Base-by-base conservation (phyloP, 805 yeast genomes). In the Torulaspora delbrueckii region DNA sequence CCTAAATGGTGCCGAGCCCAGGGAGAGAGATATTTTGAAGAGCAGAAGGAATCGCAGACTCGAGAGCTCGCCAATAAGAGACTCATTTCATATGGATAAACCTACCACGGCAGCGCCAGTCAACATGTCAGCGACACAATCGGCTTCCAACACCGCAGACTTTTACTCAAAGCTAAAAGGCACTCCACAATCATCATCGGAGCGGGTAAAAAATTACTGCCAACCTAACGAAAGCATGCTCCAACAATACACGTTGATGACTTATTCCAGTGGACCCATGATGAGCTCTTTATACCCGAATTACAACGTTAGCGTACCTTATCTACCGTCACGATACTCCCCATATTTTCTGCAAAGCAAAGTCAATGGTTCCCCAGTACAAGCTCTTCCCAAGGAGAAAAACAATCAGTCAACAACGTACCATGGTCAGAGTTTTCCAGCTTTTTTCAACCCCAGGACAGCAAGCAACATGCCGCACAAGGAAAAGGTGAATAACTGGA, bases 401-500 rank as follows among this genome's bases (percentile, higher is more conserved):
- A 40, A 19, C 16, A 14, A 22, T 5, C 42, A n/a, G 24, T 28
- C 32, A 33, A 25, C 25, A 3, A 23, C 18, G 1, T 43, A 31
- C 23, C 39, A 31, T 10, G 50, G 48, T 8, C 51, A 46, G 8
- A 43, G 53, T 8, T 72, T 78, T 43, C 82, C 84, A 1, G 49
- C 67, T 1, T 56, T 58, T 10, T 83, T 84, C 57, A 74, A 82
- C 47, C 91, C 91, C 9, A 70, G 87, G 56, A 64, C 65, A 25
- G 79, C 80, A 2, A 66, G 74, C 7, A 81, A 79, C 60, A 84
- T 85, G 89, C 72, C 79, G 1, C 76, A 73, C 50, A 68, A 65
- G 39, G 91, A 85, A 55, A 85, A 84, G 55, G 85, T 85, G 1
- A 70, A 70, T 31, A 66, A 61, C 5, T 85, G 93, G 93, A 74